Conservation (phyloP, 108 stramenopile species). For the Skeletonema menzelii region DNA sequence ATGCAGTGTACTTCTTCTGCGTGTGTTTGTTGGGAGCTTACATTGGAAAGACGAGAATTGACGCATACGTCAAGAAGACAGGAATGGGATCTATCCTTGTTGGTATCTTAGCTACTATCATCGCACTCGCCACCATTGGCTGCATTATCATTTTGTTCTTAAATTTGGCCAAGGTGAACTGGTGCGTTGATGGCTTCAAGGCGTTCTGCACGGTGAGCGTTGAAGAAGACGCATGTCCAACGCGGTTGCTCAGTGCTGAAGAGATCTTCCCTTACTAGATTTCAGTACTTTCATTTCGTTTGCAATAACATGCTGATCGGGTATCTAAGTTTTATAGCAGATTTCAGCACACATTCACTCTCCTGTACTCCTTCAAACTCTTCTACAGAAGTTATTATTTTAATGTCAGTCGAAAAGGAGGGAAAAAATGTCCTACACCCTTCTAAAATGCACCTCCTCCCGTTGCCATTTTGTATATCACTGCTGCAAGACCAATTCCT, state of each 20-base stretch:
- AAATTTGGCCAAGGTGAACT: conserved; percentile 37
- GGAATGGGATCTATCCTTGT: conserved; percentile 61
- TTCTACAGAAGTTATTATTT: too few species aligned
- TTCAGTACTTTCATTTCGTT: not conserved
- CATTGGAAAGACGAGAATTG: conserved; percentile 67
- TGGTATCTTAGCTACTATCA: conserved; percentile 60
- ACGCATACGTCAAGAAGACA: conserved; percentile 66
- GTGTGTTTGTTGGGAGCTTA: conserved; percentile 63
- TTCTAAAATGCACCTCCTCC: not conserved
- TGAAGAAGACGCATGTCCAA: conserved; percentile 14
- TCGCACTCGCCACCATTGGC: conserved; percentile 62
- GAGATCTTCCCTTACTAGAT: conserved; percentile 33
- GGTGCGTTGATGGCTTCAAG: conserved; percentile 69
- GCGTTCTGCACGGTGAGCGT: conserved; percentile 51
- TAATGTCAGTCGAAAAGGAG: not conserved
- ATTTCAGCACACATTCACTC: too few species aligned
- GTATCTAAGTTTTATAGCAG: too few species aligned
- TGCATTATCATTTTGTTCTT: conserved; percentile 61
- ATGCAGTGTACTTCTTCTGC: conserved; percentile 65
- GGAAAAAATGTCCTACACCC: not conserved
- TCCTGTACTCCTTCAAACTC: too few species aligned
- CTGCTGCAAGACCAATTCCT: not conserved
- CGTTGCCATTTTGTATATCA: not conserved
- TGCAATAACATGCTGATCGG: not conserved
- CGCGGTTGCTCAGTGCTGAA: conserved; percentile 9